Evolutionary conservation across 345 rosid species (phyloP).

Genomic region (Populus euphratica): DNA sequence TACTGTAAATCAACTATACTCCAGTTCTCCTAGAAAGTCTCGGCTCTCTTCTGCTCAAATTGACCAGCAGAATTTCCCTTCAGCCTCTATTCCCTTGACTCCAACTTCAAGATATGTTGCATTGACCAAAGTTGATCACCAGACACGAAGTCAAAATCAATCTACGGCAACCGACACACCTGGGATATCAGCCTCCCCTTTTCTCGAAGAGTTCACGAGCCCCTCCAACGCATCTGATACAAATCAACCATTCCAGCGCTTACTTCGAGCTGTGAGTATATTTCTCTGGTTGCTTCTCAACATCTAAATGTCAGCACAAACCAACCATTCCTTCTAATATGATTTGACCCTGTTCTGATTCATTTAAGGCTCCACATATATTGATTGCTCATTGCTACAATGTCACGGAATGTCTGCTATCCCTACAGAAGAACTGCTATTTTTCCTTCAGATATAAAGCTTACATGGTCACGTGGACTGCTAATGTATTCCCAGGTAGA

Average conservation of each 20-base stretch:
- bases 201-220: background rate
- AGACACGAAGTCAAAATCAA: background rate
- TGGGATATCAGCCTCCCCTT: slow-evolving; percentile 1
- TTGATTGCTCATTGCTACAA: background rate
- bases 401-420: background rate
- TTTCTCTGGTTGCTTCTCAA: background rate
- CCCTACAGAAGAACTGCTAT: background rate
- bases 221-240: background rate
- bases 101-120: background rate
- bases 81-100: background rate
- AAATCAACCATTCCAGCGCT: slow-evolving; percentile 2
- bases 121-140: background rate
- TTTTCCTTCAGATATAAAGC: background rate
- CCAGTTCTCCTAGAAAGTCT: background rate
- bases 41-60: background rate
- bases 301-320: background rate
- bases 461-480: background rate
- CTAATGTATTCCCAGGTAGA: background rate
- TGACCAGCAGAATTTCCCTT: background rate
- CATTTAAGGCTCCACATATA: background rate
- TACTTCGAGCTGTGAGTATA: background rate
- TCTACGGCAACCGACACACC: background rate
- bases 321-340: background rate
- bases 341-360: background rate
- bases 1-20: background rate